phyloP scores from a whole-genome alignment of 176 grass and related monocot species.

The Zea mays region DNA sequence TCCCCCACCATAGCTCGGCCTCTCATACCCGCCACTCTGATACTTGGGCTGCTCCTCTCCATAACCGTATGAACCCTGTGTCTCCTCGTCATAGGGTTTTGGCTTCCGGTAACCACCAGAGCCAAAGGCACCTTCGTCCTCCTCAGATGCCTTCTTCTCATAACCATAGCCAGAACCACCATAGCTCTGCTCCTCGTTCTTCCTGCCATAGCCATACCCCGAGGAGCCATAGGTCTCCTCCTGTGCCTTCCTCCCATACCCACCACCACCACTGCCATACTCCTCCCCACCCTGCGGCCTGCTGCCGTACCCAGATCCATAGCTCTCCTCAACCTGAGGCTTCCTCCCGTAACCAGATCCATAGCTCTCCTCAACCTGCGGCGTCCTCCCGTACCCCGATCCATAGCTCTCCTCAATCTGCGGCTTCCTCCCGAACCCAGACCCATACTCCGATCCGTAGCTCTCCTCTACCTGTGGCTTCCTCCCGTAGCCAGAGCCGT shows the following conservation, averaged over 20 bases:
- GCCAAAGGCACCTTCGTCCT: slow-evolving; percentile 40
- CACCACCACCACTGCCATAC: slow-evolving; percentile 39
- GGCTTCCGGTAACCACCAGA: slow-evolving; percentile 48
- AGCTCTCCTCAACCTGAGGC: slow-evolving; percentile 33
- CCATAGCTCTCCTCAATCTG: slow-evolving; percentile 33
- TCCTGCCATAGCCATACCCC: slow-evolving; percentile 41
- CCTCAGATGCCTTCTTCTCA: slow-evolving; percentile 26
- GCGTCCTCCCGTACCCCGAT: slow-evolving; percentile 38
- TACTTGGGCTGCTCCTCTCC: slow-evolving; percentile 51
- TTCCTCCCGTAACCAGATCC: slow-evolving; percentile 32
- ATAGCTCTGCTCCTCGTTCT: slow-evolving; percentile 45
- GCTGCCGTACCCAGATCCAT: slow-evolving; percentile 29
- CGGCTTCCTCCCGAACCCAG: slow-evolving; percentile 39
- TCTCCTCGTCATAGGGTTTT: slow-evolving; percentile 44
- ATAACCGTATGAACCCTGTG: slow-evolving; percentile 31
- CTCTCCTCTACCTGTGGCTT: slow-evolving; percentile 36
- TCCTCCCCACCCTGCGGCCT: slow-evolving; percentile 38
- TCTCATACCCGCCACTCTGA: slow-evolving; percentile 42
- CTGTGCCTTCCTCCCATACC: slow-evolving; percentile 43
- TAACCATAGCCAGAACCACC: slow-evolving; percentile 57
- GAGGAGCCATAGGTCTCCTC: slow-evolving; percentile 38
- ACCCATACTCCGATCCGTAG: slow-evolving; percentile 16
- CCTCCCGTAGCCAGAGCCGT: slow-evolving; percentile 30
- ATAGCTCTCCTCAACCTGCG: slow-evolving; percentile 34
- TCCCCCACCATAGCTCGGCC: slow-evolving; percentile 39